Percentiles rank a stretch among this genome's conserved stretches.
Conservation (phyloP, 2,329 filamentous ascomycete species). For the Diplodia seriata region DNA sequence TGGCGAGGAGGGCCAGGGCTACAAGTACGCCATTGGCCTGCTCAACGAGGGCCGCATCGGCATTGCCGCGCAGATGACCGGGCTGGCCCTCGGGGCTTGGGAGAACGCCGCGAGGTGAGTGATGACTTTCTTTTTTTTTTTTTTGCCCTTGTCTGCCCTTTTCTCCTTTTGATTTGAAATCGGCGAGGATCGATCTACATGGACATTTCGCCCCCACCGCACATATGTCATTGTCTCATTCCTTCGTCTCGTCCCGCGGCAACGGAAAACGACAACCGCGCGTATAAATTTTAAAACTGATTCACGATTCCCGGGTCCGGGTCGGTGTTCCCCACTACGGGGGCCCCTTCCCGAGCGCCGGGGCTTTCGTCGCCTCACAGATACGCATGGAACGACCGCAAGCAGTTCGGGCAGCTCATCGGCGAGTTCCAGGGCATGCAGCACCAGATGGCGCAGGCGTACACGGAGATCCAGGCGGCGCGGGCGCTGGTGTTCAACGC, state of each 20-base stretch:
- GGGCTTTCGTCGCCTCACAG: constrained; percentile 45
- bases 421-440: constrained; percentile 99
- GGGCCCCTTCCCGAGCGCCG: too few species aligned
- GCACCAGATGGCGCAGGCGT: constrained; percentile 96
- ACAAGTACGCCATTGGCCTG: constrained; percentile 95
- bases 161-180: background rate
- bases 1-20: constrained; percentile 87
- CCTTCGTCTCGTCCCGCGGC: background rate
- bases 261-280: constrained; percentile 16
- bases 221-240: background rate
- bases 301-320: background rate
- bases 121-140: constrained; percentile 39
- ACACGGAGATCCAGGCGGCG: constrained; percentile 90
- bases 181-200: background rate
- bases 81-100: constrained; percentile 89
- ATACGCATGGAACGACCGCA: constrained; percentile 98
- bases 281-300: background rate
- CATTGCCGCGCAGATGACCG: constrained; percentile 98
- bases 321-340: constrained; percentile 16
- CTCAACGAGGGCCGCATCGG: constrained; percentile 97
- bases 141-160: background rate
- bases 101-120: constrained; percentile 84
- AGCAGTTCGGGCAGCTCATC: constrained; percentile 91
- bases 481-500: constrained; percentile 95
- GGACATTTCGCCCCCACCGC: constrained; percentile 3